These are phyloP conservation scores for Fusarium sp. DNA, from an alignment of 2,329 filamentous ascomycete species.

Conservation along the genomic window DNA sequence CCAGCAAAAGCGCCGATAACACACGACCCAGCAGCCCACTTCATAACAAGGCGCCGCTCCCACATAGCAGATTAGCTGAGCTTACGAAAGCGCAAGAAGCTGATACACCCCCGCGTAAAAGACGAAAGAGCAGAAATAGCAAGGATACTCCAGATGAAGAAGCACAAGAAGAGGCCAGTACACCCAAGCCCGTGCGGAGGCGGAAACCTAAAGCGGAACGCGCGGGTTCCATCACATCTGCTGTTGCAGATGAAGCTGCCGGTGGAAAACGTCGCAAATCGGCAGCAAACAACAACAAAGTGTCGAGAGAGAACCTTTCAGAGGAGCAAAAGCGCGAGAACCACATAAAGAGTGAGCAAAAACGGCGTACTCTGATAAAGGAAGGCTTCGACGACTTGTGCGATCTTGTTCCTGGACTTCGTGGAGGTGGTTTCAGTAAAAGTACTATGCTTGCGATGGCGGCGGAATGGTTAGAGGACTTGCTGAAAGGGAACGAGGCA, in stretches of 20 bases:
- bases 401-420: slow-evolving; percentile 79
- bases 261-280: slow-evolving; percentile 66
- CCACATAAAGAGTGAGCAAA: slow-evolving; percentile 89
- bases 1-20: slow-evolving; percentile 68
- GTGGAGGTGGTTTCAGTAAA: slow-evolving; percentile 83
- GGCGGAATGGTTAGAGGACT: slow-evolving; percentile 80
- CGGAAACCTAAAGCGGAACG: slow-evolving; percentile 63
- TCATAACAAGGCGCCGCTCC: slow-evolving; percentile 32
- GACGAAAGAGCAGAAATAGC: slow-evolving; percentile 66
- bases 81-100: slow-evolving; percentile 53
- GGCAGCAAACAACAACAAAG: slow-evolving; percentile 56
- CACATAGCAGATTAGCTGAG: slow-evolving; percentile 38
- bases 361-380: slow-evolving; percentile 83
- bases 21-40: slow-evolving; percentile 70
- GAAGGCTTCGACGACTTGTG: slow-evolving; percentile 86
- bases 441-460: slow-evolving; percentile 81
- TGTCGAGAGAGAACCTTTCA: slow-evolving; percentile 76
- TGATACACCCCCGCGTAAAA: slow-evolving; percentile 62
- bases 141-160: slow-evolving; percentile 58
- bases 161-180: slow-evolving; percentile 53
- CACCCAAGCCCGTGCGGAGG: slow-evolving; percentile 55
- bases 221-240: slow-evolving; percentile 47
- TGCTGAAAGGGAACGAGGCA: slow-evolving; percentile 75
- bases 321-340: slow-evolving; percentile 88
- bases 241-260: slow-evolving; percentile 51